Percentiles rank a stretch among this genome's conserved stretches.
These are phyloP conservation scores for Talaromyces marneffei DNA, from an alignment of 2,329 filamentous ascomycete genomes.

Conservation along the genomic window DNA sequence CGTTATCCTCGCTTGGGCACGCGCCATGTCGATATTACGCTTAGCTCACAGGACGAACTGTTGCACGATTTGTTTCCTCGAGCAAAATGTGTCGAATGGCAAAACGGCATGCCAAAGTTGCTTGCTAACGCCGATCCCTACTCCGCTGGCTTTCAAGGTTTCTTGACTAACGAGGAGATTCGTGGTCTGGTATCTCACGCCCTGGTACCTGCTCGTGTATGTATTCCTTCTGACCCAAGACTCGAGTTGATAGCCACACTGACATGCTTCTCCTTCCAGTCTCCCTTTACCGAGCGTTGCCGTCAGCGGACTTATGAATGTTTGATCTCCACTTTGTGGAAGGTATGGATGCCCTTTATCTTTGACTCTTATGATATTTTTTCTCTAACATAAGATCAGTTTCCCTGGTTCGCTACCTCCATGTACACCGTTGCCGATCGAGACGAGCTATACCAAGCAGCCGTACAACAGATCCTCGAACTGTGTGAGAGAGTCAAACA, in stretches of 20 bases:
- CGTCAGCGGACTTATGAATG: slow-evolving; percentile 50
- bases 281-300: slow-evolving; percentile 45
- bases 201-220: slow-evolving; percentile 45
- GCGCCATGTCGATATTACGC: slow-evolving; percentile 42
- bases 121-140: slow-evolving; percentile 37
- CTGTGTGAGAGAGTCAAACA: slow-evolving; percentile 59
- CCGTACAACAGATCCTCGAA: slow-evolving; percentile 57
- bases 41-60: slow-evolving; percentile 46
- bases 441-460: slow-evolving; percentile 40
- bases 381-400: slow-evolving; percentile 30
- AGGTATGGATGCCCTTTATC: slow-evolving; percentile 28
- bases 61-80: slow-evolving; percentile 48
- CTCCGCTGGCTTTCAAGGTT: slow-evolving; percentile 48
- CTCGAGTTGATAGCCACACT: background rate
- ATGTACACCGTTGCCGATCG: slow-evolving; percentile 45
- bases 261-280: slow-evolving; percentile 28
- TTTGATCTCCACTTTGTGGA: slow-evolving; percentile 48
- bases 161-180: slow-evolving; percentile 48
- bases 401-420: slow-evolving; percentile 45
- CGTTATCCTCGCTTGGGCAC: slow-evolving; percentile 43
- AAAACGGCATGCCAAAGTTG: slow-evolving; percentile 29
- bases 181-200: slow-evolving; percentile 43
- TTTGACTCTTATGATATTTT: background rate
- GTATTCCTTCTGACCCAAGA: slow-evolving; percentile 16
- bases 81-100: slow-evolving; percentile 47